Base-by-base conservation (phyloP, 1,284 basidiomycete genomes). In the Ganoderma multipileum region DNA sequence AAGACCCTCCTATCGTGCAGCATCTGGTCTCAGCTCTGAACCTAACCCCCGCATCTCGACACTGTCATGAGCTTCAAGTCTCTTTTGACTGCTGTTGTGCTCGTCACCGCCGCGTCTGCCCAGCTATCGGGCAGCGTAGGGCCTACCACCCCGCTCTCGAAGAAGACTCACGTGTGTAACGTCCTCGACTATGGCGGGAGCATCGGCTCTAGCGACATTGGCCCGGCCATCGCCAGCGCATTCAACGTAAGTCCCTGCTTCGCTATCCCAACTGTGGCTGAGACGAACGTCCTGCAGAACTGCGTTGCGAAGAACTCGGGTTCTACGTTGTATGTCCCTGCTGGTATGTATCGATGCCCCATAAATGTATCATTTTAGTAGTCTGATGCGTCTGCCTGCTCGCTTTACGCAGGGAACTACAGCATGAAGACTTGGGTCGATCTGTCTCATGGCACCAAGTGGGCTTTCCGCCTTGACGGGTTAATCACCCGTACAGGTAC, bases 391-490 rank as follows among this genome's bases (percentile, higher is more conserved):
- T n/a, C n/a, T n/a, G n/a, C n/a, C n/a, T n/a, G n/a, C n/a, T n/a
- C n/a, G n/a, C n/a, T n/a, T n/a, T n/a, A n/a, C n/a, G n/a, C 50
- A 73, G 73, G 79, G 4, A 77, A 76, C 68, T 79, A 79, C 62
- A 73, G 77, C 63, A 79, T 80, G 76, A 59, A 74, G 60, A 79
- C 78, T 6, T 80, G 79, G 78, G 74, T 76, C 26, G 77, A 75
- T 1, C 67, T 81, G 58, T 77, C 74, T 47, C 74, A 71, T 5
- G 79, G 74, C 1, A 74, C 73, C 5, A 73, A 79, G 44, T 81
- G 79, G 79, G 79, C 79, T 0, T 77, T 81, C 72, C 76, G 77
- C 52, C 71, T 81, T 20, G 79, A 81, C 60, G 79, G 79, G 2
- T 52, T 79, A 7, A 80, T 81, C 55, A 78, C 77, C 11, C 76